A percentile compares a stretch with the other conserved stretches of the same genome.
These are phyloP conservation scores for Magnaporthales sp. DNA, from an alignment of 2,329 filamentous ascomycete genomes.

Conservation along the genomic window DNA sequence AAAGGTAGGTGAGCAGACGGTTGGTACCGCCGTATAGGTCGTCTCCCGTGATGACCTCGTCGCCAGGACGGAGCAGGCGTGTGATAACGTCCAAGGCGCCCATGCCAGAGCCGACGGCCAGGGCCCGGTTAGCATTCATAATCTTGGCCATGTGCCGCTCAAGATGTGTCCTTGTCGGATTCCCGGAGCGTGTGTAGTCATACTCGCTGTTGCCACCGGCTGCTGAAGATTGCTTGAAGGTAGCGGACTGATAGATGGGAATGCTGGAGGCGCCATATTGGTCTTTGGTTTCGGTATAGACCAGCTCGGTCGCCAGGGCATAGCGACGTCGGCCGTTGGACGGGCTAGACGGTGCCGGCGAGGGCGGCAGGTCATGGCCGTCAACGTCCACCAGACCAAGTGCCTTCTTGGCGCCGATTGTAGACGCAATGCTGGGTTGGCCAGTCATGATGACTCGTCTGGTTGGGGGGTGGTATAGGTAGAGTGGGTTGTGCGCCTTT, in stretches of 20 bases:
- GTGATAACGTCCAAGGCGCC: slow-evolving; percentile 95
- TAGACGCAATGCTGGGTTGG: slow-evolving; percentile 2
- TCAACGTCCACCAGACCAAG: slow-evolving; percentile 59
- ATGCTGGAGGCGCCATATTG: slow-evolving; percentile 96
- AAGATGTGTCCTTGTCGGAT: slow-evolving; percentile 90
- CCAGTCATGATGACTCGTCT: not conserved
- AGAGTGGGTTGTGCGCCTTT: not conserved
- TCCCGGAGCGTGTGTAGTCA: slow-evolving; percentile 96
- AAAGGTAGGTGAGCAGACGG: slow-evolving; percentile 84
- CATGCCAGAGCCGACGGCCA: slow-evolving; percentile 96
- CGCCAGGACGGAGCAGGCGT: slow-evolving; percentile 78
- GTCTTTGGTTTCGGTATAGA: slow-evolving; percentile 92
- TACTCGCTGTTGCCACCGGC: slow-evolving; percentile 73
- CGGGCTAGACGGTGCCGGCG: slow-evolving; percentile 87
- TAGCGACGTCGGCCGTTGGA: slow-evolving; percentile 74
- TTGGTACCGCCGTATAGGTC: slow-evolving; percentile 96
- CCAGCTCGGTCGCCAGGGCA: slow-evolving; percentile 88
- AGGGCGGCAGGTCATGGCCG: slow-evolving; percentile 79
- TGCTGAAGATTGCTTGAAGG: slow-evolving; percentile 87
- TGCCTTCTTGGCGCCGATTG: slow-evolving; percentile 4
- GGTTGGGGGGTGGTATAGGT: not conserved
- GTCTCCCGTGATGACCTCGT: slow-evolving; percentile 95
- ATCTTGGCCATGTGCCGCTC: slow-evolving; percentile 98
- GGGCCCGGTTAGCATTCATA: slow-evolving; percentile 86
- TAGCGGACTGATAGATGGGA: slow-evolving; percentile 97